These are phyloP conservation scores for Cicer judaicum DNA, from an alignment of 306 rosid genomes.

Conservation along the genomic window DNA sequence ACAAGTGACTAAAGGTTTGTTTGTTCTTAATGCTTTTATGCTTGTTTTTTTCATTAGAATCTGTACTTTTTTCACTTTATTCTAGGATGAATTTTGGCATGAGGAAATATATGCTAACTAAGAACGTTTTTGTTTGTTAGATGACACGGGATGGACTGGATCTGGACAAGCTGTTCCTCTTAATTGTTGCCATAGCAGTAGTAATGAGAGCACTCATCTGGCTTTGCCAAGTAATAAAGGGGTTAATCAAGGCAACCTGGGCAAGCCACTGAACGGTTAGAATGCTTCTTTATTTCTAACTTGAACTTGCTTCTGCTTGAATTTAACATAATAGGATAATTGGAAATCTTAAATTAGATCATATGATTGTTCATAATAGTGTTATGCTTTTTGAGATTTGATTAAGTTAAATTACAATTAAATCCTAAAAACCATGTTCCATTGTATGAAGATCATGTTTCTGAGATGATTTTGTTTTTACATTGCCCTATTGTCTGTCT, in stretches of 20 bases:
- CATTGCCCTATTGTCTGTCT: neutral
- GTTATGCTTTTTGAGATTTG: neutral
- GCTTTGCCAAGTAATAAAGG: conserved; percentile 53
- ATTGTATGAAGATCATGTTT: neutral
- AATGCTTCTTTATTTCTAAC: conserved; percentile 22
- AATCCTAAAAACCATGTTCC: neutral
- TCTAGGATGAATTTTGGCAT: conserved; percentile 1
- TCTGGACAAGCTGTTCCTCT: conserved; percentile 53
- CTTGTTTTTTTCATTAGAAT: conserved; percentile 1
- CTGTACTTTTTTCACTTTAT: neutral
- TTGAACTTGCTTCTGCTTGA: conserved; percentile 24
- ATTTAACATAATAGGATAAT: conserved; percentile 14
- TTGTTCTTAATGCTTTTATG: conserved; percentile 30
- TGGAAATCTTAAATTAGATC: neutral
- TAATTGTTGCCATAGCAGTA: conserved; percentile 67
- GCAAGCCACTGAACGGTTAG: conserved; percentile 63
- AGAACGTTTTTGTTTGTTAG: conserved; percentile 45
- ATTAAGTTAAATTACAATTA: neutral
- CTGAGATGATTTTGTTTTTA: conserved; percentile 26
- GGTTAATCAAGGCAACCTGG: conserved; percentile 45
- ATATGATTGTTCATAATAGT: neutral
- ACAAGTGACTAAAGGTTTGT: conserved; percentile 69
- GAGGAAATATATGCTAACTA: conserved; percentile 21
- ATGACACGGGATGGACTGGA: conserved; percentile 53
- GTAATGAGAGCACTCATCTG: conserved; percentile 66